phyloP scores from a whole-genome alignment of 495 filamentous ascomycete genomes.

The Aspergillus hancockii region DNA sequence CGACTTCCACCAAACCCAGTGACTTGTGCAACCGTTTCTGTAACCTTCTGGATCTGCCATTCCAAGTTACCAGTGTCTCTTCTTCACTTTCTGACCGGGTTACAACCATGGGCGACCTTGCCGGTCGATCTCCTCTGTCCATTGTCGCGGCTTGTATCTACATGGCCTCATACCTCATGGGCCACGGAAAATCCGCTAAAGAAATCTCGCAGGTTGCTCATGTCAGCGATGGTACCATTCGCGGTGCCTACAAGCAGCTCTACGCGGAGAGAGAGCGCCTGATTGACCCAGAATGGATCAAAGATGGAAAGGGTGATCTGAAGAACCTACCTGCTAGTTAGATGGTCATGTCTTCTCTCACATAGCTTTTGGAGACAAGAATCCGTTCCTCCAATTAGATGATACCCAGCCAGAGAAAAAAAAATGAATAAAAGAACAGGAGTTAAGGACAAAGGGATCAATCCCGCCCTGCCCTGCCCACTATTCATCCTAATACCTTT shows the following conservation, averaged over 20 bases:
- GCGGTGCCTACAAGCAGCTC: constrained; percentile 88
- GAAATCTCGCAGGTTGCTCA: constrained; percentile 79
- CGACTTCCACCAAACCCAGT: constrained; percentile 75
- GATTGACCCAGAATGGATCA: constrained; percentile 73
- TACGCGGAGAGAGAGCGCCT: constrained; percentile 71
- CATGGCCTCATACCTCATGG: constrained; percentile 84
- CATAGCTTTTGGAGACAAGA: neutral
- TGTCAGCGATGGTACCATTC: constrained; percentile 94
- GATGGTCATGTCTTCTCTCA: neutral
- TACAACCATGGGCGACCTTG: constrained; percentile 70
- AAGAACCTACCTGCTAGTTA: constrained; percentile 63
- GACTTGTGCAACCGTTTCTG: constrained; percentile 89
- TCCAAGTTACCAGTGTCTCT: constrained; percentile 69
- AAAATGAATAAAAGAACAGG: constrained; percentile 3
- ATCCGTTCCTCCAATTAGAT: constrained; percentile 10
- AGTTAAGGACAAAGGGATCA: neutral
- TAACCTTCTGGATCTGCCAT: constrained; percentile 71
- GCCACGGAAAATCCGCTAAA: constrained; percentile 73
- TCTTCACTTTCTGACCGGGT: constrained; percentile 73
- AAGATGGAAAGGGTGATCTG: constrained; percentile 67
- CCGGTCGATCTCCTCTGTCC: constrained; percentile 91
- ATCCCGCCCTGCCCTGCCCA: neutral
- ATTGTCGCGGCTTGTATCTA: constrained; percentile 95
- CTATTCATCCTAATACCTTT: neutral
- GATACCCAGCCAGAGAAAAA: constrained; percentile 10